These are phyloP conservation scores for Cymodocea nodosa DNA, from an alignment of 116 monocot genomes.

Conservation along the genomic window DNA sequence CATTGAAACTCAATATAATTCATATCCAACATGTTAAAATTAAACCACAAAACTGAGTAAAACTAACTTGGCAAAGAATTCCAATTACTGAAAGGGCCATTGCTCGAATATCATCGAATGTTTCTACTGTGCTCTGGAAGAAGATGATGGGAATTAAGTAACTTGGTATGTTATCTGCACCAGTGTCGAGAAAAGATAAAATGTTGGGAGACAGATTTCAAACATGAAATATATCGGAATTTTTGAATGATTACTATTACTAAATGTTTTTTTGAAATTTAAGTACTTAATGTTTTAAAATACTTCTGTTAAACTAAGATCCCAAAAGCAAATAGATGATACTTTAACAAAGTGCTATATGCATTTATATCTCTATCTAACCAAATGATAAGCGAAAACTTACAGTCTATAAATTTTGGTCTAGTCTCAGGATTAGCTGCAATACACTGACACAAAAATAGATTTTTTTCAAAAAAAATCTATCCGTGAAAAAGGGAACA, in stretches of 20 bases:
- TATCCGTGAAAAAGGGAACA: not conserved
- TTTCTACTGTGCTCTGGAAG: conserved; percentile 15
- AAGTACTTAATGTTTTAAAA: too few relatives aligned
- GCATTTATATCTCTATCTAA: too few relatives aligned
- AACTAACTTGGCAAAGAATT: conserved; percentile 45
- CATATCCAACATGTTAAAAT: not conserved
- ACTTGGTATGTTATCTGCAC: conserved; percentile 28
- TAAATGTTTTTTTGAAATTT: too few relatives aligned
- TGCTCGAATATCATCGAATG: conserved; percentile 27
- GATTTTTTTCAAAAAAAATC: not conserved
- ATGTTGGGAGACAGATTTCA: not conserved
- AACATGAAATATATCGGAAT: not conserved
- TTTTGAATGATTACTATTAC: too few relatives aligned
- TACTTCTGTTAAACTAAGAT: too few relatives aligned
- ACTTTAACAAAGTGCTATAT: too few relatives aligned
- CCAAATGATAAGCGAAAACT: conserved; percentile 1
- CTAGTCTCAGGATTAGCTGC: conserved; percentile 43
- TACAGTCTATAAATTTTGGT: conserved; percentile 34
- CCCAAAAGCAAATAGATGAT: too few relatives aligned
- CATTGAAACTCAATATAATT: not conserved
- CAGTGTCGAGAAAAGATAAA: not conserved
- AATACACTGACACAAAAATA: conserved; percentile 20
- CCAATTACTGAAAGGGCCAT: conserved; percentile 51
- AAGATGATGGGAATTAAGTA: conserved; percentile 40
- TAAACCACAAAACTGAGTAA: not conserved